Base-by-base conservation (phyloP, 73 alveolate genomes). In the Diophrys sp. region DNA sequence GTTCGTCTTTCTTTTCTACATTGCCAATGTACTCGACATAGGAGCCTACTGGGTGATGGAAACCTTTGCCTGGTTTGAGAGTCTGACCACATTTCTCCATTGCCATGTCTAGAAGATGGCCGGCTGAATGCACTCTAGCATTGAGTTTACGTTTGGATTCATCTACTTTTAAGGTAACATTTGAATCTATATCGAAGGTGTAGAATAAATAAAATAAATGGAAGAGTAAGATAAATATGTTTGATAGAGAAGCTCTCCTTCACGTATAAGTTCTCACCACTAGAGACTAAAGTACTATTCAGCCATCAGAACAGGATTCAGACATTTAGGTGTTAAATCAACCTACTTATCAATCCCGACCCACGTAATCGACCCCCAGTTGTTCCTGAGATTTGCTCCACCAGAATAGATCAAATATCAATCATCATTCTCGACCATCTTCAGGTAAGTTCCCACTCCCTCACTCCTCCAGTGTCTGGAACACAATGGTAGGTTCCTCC, bases 41-140 rank as follows among this genome's bases (percentile, higher is more conserved):
- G 23, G 97, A 54, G 8, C 99, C 99, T 57, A 84, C 86, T 23
- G 90, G 81, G 82, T 93, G 93, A 73, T 95, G 99, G 84, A 83
- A 95, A 23, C 99, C 99, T 67, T 95, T 95, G 25, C 98, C 97
- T 18, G 97, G 97, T 34, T 76, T 71, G 74, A 92, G 87, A 2
- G 79, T 77, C 2, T 31, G 11, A 1, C 98, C 98, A 31, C 62
- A 18, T 77, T 94, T 88, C 27, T 56, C 72, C 84, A 95, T 94
- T 11, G 97, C 99, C 27, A 88, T 71, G 81, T 95, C 99, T 0
- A 95, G 72, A 26, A 95, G 83, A 70, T 95, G 99, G 24, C 99
- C 99, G 0, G 96, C 99, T 69, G 99, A 95, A 76, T 95, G 99
- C 54, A 80, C 68, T 71, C 89, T 68, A 25, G 96, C 99, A 80